These are phyloP conservation scores for Bipolaris oryzae DNA, from an alignment of 2,329 filamentous ascomycete genomes.

Conservation along the genomic window DNA sequence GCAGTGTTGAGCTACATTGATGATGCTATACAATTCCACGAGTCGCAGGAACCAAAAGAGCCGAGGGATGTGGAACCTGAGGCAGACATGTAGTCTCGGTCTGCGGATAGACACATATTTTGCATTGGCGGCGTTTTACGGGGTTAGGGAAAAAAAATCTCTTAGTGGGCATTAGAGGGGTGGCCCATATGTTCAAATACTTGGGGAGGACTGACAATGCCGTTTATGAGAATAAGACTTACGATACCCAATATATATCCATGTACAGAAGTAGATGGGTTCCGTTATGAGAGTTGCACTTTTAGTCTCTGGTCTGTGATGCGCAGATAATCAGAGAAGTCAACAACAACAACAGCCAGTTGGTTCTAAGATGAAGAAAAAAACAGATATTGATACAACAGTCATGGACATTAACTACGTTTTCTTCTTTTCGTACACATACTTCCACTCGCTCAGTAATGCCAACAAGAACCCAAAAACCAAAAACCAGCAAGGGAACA, in stretches of 20 bases:
- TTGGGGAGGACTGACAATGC: not conserved
- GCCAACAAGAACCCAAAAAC: not conserved
- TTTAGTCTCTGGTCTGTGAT: not conserved
- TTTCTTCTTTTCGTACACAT: not conserved
- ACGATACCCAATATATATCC: constrained; percentile 11
- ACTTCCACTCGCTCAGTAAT: not conserved
- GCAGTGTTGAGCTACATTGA: constrained; percentile 90
- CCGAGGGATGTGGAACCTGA: constrained; percentile 58
- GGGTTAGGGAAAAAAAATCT: not conserved
- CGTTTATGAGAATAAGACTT: constrained; percentile 1
- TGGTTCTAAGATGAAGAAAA: no score
- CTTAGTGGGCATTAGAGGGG: no score
- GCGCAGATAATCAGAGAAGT: not conserved
- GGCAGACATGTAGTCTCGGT: not conserved
- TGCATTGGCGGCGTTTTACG: constrained; percentile 14
- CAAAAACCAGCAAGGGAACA: not conserved
- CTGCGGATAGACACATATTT: not conserved
- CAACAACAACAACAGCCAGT: not conserved
- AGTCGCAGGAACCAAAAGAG: constrained; percentile 89
- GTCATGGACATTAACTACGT: no score
- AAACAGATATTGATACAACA: no score
- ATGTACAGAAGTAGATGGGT: not conserved
- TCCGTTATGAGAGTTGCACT: no score
- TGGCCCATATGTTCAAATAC: not conserved
- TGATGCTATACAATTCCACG: constrained; percentile 90